phyloP scores from a whole-genome alignment of 495 filamentous ascomycete genomes.

The Penicillium diatomitis region DNA sequence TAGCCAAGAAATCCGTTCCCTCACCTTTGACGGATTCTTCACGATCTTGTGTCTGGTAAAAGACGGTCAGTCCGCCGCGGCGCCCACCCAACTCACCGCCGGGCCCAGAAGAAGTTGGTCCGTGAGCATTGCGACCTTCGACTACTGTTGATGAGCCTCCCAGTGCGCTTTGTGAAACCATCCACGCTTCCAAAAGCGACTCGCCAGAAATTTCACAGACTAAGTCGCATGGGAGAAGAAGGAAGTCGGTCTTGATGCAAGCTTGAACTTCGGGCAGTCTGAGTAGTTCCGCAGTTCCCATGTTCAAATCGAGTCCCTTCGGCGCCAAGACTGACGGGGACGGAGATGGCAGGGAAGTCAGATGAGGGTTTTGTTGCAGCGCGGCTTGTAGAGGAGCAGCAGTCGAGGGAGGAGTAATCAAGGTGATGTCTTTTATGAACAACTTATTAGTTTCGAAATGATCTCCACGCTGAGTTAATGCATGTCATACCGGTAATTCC shows the following conservation, averaged over 20 bases:
- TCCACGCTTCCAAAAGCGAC: constrained; percentile 79
- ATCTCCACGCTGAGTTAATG: no score
- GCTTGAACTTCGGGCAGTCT: constrained; percentile 63
- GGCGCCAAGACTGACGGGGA: constrained; percentile 69
- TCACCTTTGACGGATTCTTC: constrained; percentile 72
- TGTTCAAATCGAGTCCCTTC: constrained; percentile 60
- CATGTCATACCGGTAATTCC: constrained; percentile 63
- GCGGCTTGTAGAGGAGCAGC: constrained; percentile 63
- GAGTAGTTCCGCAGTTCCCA: constrained; percentile 84
- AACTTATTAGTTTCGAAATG: neutral
- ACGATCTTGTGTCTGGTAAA: constrained; percentile 72
- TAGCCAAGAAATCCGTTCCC: constrained; percentile 82
- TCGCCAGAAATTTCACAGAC: constrained; percentile 83
- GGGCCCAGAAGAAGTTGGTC: constrained; percentile 26
- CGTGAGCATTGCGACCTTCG: constrained; percentile 19
- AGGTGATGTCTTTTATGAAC: constrained; percentile 55
- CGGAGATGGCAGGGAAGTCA: constrained; percentile 70
- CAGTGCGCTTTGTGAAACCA: constrained; percentile 69
- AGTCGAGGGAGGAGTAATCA: constrained; percentile 73
- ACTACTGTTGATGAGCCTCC: constrained; percentile 28
- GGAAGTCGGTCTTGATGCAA: constrained; percentile 71
- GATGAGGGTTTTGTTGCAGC: constrained; percentile 74
- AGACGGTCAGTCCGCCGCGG: constrained; percentile 76
- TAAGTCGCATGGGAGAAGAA: constrained; percentile 88
- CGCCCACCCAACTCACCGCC: constrained; percentile 47